Conservation (phyloP, 805 yeast species). For the Candida nemodendra region DNA sequence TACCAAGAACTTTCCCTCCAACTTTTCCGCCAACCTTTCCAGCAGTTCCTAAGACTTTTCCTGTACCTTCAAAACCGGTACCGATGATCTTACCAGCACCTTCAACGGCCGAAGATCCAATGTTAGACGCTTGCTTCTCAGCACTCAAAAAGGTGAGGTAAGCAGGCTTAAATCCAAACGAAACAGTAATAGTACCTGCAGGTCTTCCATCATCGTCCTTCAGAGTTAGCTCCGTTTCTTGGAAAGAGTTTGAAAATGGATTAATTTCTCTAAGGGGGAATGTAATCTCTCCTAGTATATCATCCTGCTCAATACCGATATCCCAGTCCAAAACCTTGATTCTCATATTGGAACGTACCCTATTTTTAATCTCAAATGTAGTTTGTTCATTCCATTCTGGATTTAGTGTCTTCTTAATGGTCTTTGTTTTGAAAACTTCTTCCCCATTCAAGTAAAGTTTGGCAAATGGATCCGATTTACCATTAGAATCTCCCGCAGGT, state of each 20-base stretch:
- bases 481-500: slow-evolving; percentile 85
- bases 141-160: slow-evolving; percentile 47
- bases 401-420: slow-evolving; percentile 78
- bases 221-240: slow-evolving; percentile 51
- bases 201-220: slow-evolving; percentile 47
- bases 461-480: slow-evolving; percentile 90
- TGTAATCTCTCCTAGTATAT: slow-evolving; percentile 65
- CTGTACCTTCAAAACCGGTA: slow-evolving; percentile 39
- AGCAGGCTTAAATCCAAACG: slow-evolving; percentile 65
- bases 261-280: slow-evolving; percentile 60
- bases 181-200: slow-evolving; percentile 65
- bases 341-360: slow-evolving; percentile 56
- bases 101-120: slow-evolving; percentile 40
- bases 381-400: slow-evolving; percentile 87
- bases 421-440: slow-evolving; percentile 70
- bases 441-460: slow-evolving; percentile 66
- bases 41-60: slow-evolving; percentile 46
- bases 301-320: slow-evolving; percentile 84
- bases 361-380: slow-evolving; percentile 53
- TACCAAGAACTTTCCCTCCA: slow-evolving; percentile 52
- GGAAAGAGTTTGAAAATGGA: slow-evolving; percentile 47
- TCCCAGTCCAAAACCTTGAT: slow-evolving; percentile 86
- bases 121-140: slow-evolving; percentile 39
- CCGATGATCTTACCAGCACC: slow-evolving; percentile 48
- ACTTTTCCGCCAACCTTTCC: slow-evolving; percentile 54